phyloP scores from a whole-genome alignment of 225 moss, liverwort and hornwort species.

The Antitrichia curtipendula region DNA sequence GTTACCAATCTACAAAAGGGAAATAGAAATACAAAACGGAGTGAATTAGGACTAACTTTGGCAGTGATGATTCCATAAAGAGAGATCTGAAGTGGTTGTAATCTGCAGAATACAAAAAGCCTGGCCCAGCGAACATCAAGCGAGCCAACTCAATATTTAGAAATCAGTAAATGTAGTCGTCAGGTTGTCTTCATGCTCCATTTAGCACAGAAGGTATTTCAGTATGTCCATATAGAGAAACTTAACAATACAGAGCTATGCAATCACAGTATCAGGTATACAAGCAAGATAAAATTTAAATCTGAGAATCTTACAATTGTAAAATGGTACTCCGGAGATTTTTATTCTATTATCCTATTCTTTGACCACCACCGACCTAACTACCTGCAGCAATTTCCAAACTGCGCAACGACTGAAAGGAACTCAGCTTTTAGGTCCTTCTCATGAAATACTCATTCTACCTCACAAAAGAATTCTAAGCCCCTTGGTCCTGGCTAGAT shows the following conservation, averaged over 20 bases:
- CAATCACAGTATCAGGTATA: not conserved
- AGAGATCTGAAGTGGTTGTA: constrained; percentile 51
- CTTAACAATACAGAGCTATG: not conserved
- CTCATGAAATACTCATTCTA: not conserved
- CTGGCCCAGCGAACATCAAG: constrained; percentile 21
- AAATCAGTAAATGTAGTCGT: not conserved
- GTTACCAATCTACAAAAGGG: not conserved
- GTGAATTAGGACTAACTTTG: constrained; percentile 28
- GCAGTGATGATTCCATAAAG: constrained; percentile 50
- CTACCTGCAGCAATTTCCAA: not conserved
- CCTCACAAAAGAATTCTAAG: not conserved
- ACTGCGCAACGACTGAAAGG: not conserved
- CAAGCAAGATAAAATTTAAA: not conserved
- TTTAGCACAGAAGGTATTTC: not conserved
- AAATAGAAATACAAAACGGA: not conserved
- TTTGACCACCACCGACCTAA: not conserved
- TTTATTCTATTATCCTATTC: not conserved
- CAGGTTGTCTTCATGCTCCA: not conserved
- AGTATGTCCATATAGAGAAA: not conserved
- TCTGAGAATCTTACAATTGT: not conserved
- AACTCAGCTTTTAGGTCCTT: not conserved
- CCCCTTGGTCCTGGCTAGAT: not conserved
- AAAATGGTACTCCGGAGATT: not conserved
- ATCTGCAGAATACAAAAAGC: constrained; percentile 73
- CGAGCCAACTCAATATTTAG: not conserved